A percentile compares a stretch with the other conserved stretches of the same genome.
These are phyloP conservation scores for Hemisphaericaspora xylofermentans DNA, from an alignment of 1,139 yeast species.

Conservation along the genomic window DNA sequence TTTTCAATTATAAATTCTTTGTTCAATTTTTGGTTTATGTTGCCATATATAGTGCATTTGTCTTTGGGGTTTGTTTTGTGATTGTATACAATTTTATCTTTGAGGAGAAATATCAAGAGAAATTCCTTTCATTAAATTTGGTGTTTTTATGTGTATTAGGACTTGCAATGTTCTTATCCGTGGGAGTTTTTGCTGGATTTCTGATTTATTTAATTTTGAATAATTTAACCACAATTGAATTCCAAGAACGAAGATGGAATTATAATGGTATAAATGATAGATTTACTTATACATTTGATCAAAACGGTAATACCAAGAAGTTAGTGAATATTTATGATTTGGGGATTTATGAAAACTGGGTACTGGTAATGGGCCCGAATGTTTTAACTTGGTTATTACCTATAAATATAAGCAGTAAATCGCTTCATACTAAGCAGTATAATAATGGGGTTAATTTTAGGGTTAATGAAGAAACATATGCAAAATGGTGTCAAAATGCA, in stretches of 20 bases:
- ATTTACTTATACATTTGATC: slow-evolving; percentile 39
- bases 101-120: slow-evolving; percentile 35
- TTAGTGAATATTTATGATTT: slow-evolving; percentile 74
- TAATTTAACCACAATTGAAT: slow-evolving; percentile 82
- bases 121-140: slow-evolving; percentile 56
- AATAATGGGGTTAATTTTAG: slow-evolving; percentile 54
- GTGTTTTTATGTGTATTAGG: slow-evolving; percentile 61
- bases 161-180: slow-evolving; percentile 61
- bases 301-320: slow-evolving; percentile 28
- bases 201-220: slow-evolving; percentile 56
- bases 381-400: slow-evolving; percentile 77
- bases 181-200: slow-evolving; percentile 57
- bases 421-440: slow-evolving; percentile 23
- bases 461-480: slow-evolving; percentile 44
- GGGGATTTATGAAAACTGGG: slow-evolving; percentile 64
- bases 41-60: slow-evolving; percentile 43
- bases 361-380: slow-evolving; percentile 66
- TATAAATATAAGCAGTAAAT: slow-evolving; percentile 27
- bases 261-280: slow-evolving; percentile 38
- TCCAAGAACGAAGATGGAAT: slow-evolving; percentile 52
- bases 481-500: slow-evolving; percentile 41
- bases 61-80: slow-evolving; percentile 37
- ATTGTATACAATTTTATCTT: slow-evolving; percentile 53
- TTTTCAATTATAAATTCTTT: slow-evolving; percentile 70
- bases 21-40: slow-evolving; percentile 69